phyloP scores from a whole-genome alignment of 2,329 filamentous ascomycete species.

The Didymella sp. region DNA sequence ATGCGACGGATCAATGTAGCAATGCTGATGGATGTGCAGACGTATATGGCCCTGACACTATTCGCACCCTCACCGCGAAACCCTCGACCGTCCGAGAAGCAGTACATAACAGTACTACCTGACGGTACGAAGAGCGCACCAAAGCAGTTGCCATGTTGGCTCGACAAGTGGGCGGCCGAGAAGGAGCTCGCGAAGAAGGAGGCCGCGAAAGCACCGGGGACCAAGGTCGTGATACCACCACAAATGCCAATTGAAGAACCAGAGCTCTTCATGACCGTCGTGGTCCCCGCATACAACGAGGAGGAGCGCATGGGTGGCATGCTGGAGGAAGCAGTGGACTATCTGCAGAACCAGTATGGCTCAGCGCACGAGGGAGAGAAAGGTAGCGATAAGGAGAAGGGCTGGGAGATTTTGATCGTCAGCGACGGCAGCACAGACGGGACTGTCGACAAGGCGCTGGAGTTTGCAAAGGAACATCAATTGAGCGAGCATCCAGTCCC shows the following conservation, averaged over 20 bases:
- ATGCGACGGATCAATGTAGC: background rate
- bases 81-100: slow-evolving; percentile 79
- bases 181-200: slow-evolving; percentile 52
- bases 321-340: slow-evolving; percentile 87
- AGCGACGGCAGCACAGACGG: slow-evolving; percentile 87
- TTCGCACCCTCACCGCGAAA: slow-evolving; percentile 82
- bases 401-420: slow-evolving; percentile 93
- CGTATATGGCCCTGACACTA: slow-evolving; percentile 72
- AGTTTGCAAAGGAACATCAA: slow-evolving; percentile 76
- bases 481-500: slow-evolving; percentile 52
- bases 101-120: slow-evolving; percentile 76
- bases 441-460: slow-evolving; percentile 79
- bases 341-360: slow-evolving; percentile 80
- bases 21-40: slow-evolving; percentile 49
- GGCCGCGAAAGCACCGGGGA: slow-evolving; percentile 33
- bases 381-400: slow-evolving; percentile 75
- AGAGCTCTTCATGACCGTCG: slow-evolving; percentile 85
- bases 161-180: slow-evolving; percentile 74
- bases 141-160: slow-evolving; percentile 81
- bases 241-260: slow-evolving; percentile 72
- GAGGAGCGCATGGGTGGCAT: slow-evolving; percentile 82
- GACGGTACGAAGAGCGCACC: slow-evolving; percentile 64
- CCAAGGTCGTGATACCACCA: slow-evolving; percentile 31
- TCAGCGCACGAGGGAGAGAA: slow-evolving; percentile 47
- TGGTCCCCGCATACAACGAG: slow-evolving; percentile 96